phyloP scores from a whole-genome alignment of 2,329 filamentous ascomycete genomes.

The Chlorencoelia australis region DNA sequence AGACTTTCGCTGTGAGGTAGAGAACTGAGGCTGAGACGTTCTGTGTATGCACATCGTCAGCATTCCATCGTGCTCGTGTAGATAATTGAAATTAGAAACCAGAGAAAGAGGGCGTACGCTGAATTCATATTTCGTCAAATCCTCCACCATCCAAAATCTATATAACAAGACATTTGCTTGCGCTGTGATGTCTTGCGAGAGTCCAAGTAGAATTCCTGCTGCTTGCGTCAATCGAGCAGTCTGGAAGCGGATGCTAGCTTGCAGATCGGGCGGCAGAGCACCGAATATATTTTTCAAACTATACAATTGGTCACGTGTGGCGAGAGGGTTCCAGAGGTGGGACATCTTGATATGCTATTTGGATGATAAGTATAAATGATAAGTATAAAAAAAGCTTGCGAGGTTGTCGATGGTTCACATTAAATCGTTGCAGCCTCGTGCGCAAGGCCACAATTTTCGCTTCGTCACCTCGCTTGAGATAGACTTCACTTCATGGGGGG shows the following conservation, averaged over 20 bases:
- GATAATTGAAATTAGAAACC: too few relatives aligned
- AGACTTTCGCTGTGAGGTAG: slow-evolving; percentile 76
- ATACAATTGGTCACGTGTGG: slow-evolving; percentile 60
- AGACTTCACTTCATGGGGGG: too few relatives aligned
- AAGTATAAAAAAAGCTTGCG: too few relatives aligned
- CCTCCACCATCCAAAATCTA: slow-evolving; percentile 61
- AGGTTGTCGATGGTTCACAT: slow-evolving; percentile 1
- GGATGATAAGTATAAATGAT: slow-evolving; percentile 1
- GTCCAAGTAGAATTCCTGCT: slow-evolving; percentile 67
- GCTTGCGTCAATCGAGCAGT: slow-evolving; percentile 67
- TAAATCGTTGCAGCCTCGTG: slow-evolving; percentile 12
- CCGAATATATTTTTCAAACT: slow-evolving; percentile 42
- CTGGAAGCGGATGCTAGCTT: slow-evolving; percentile 61
- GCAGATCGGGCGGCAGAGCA: slow-evolving; percentile 57
- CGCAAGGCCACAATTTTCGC: slow-evolving; percentile 17
- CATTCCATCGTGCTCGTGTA: too few relatives aligned
- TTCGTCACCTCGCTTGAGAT: not conserved
- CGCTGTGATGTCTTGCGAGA: slow-evolving; percentile 78
- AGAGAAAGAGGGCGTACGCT: slow-evolving; percentile 17
- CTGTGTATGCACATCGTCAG: slow-evolving; percentile 34
- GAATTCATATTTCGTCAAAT: slow-evolving; percentile 47
- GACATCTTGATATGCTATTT: slow-evolving; percentile 34
- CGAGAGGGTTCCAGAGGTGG: slow-evolving; percentile 61
- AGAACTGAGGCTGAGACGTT: slow-evolving; percentile 73
- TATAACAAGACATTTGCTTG: slow-evolving; percentile 75